Evolutionary conservation across 108 stramenopile species (phyloP), one percentile per base, ranked within the genome.

Genomic region (Fistulifera pelliculosa): DNA sequence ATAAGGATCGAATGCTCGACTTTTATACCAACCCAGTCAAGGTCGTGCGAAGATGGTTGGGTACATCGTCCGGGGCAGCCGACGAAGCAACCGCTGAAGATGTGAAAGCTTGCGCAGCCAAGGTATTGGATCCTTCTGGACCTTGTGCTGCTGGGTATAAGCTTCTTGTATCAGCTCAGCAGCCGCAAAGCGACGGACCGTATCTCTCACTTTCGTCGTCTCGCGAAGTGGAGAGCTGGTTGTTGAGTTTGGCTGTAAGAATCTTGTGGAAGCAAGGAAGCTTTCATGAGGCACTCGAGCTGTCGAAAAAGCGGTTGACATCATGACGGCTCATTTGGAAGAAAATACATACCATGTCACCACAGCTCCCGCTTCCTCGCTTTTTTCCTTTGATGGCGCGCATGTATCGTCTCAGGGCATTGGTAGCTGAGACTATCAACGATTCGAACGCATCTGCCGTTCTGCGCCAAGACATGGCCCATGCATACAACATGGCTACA

Each of bases 31-130:
- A 81, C 38, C 81, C 80, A 10, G 56, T 76, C 64, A 89, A 89
- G 65, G 72, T 86, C 28, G 73, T 89, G 17, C 79, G 84, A 41
- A 74, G 85, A 39, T 93, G 87, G 87, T 71, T 93, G 31, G 80
- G 83, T 40, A 68, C 85, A 14, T 62, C 79, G 3, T 82, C 81
- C 16, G 85, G 80, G n/a, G 73, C 79, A 1, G 72, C 87, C 0
- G 70, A 56, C 14, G 56, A 60, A 16, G 81, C 81, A 11, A 75
- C 83, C 6, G 26, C 76, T 21, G 64, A 42, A 19, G 65, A 69
- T 26, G 75, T 87, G 49, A 58, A 77, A 28, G 21, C 45, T 0
- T 77, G 73, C 5, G 90, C 90, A 0, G 28, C 17, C 3, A 38
- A 19, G 0, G 28, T 81, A 21, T 56, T 92, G 56, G 80, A 87